phyloP scores from a whole-genome alignment of 495 filamentous ascomycete species.

The Pyrenula massariospora region DNA sequence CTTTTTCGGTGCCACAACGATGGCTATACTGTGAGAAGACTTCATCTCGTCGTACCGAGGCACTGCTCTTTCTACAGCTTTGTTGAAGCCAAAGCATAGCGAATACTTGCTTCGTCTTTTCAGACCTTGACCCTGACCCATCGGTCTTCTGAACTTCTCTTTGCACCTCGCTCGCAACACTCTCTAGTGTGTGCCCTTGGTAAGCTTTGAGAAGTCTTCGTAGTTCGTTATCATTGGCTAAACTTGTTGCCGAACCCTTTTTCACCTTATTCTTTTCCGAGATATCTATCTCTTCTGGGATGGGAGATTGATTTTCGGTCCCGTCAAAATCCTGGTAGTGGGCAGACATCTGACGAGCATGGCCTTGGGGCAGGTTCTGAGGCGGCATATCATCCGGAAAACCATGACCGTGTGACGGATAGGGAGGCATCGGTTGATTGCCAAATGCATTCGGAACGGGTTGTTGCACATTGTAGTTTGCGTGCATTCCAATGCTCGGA shows the following conservation, averaged over 20 bases:
- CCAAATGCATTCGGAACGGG: neutral
- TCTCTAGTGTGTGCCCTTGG: conserved; percentile 58
- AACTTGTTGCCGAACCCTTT: conserved; percentile 55
- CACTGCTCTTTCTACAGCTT: conserved; percentile 67
- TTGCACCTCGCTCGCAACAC: conserved; percentile 69
- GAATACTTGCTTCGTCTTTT: conserved; percentile 92
- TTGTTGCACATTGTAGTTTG: conserved; percentile 27
- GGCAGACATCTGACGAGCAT: conserved; percentile 42
- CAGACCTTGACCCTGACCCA: conserved; percentile 62
- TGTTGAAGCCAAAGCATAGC: conserved; percentile 92
- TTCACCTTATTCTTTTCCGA: conserved; percentile 53
- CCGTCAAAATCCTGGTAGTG: conserved; percentile 51
- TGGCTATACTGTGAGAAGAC: conserved; percentile 91
- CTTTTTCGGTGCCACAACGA: conserved; percentile 80
- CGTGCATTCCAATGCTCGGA: conserved; percentile 35
- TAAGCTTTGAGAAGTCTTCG: conserved; percentile 71
- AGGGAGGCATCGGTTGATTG: conserved; percentile 35
- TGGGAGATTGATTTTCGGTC: conserved; percentile 53
- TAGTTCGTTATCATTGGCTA: conserved; percentile 86
- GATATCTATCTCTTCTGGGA: conserved; percentile 51
- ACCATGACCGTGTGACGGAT: conserved; percentile 27
- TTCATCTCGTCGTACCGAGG: conserved; percentile 78
- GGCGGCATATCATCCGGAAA: conserved; percentile 17
- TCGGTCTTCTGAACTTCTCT: conserved; percentile 55
- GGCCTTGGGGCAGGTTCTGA: conserved; percentile 18